phyloP scores from a whole-genome alignment of 2,329 filamentous ascomycete species.

The Ustulina deusta region DNA sequence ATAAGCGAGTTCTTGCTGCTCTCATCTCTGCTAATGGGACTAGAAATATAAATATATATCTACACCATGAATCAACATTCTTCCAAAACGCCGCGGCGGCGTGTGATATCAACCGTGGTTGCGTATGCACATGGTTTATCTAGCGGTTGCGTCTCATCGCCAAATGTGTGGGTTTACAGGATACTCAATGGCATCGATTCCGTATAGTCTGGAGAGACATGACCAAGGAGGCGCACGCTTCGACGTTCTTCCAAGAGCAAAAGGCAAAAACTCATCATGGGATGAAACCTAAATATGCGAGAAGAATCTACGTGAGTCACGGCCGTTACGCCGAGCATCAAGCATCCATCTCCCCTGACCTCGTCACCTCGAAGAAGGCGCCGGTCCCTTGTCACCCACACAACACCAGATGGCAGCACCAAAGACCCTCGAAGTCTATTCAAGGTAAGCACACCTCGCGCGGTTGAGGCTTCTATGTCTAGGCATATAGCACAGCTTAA shows the following conservation, averaged over 20 bases:
- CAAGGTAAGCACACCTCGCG: conserved; percentile 5
- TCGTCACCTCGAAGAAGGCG: too few relatives aligned
- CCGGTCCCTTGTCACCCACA: too few relatives aligned
- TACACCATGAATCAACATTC: background rate
- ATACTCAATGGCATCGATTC: background rate
- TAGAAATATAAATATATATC: background rate
- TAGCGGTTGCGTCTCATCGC: background rate
- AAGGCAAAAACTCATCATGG: background rate
- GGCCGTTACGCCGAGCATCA: too few relatives aligned
- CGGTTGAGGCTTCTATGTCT: conserved; percentile 13
- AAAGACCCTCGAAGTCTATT: background rate
- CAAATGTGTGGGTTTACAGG: background rate
- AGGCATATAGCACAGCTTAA: background rate
- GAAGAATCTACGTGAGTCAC: too few relatives aligned
- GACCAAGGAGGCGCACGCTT: background rate
- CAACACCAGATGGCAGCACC: too few relatives aligned
- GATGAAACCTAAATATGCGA: background rate
- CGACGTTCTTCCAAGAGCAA: background rate
- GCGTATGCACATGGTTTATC: background rate
- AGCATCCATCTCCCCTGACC: too few relatives aligned
- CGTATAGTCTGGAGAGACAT: background rate
- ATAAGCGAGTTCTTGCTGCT: background rate
- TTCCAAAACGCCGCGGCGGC: background rate
- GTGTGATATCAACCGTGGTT: background rate
- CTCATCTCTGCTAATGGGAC: background rate